Evolutionary conservation across 192 early-diverging fungal genomes (phyloP).

Genomic region (Rhizophagus sp.): DNA sequence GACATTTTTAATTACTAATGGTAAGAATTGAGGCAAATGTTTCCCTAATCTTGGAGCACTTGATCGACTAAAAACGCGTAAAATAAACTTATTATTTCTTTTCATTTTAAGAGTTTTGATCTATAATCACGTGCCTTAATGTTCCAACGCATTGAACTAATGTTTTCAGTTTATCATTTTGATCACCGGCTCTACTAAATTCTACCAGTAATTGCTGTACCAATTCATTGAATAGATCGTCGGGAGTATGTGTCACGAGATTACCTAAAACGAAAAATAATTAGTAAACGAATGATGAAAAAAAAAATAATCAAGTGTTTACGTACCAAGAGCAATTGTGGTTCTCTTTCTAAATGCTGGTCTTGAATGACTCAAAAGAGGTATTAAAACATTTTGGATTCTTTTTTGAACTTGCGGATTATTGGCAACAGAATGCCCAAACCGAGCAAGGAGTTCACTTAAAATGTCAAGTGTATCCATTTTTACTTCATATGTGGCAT

Average conservation of each 20-base stretch:
- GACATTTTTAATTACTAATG: slow-evolving; percentile 61
- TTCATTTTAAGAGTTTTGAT: background rate
- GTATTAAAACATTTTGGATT: slow-evolving; percentile 68
- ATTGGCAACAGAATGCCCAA: slow-evolving; percentile 60
- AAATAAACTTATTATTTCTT: background rate
- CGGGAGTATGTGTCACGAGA: slow-evolving; percentile 63
- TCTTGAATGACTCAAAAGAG: slow-evolving; percentile 66
- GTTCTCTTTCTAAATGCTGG: slow-evolving; percentile 79
- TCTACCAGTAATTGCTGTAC: slow-evolving; percentile 55
- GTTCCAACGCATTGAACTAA: slow-evolving; percentile 71
- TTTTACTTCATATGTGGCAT: slow-evolving; percentile 53
- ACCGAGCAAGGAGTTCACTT: slow-evolving; percentile 68
- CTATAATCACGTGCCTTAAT: slow-evolving; percentile 54
- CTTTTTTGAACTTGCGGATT: slow-evolving; percentile 48
- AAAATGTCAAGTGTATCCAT: slow-evolving; percentile 79
- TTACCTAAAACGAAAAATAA: slow-evolving; percentile 37
- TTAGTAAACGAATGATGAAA: background rate
- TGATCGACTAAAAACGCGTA: slow-evolving; percentile 57
- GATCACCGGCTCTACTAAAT: slow-evolving; percentile 51
- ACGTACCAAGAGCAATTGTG: slow-evolving; percentile 60
- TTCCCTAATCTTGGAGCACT: slow-evolving; percentile 68
- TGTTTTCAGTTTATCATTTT: slow-evolving; percentile 69
- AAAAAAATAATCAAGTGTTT: background rate
- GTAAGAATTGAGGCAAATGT: slow-evolving; percentile 61
- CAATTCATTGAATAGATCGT: slow-evolving; percentile 72